Percentiles rank a stretch among this genome's conserved stretches.
phyloP scores from a whole-genome alignment of 768 basidiomycete genomes.

The Russula abietina region DNA sequence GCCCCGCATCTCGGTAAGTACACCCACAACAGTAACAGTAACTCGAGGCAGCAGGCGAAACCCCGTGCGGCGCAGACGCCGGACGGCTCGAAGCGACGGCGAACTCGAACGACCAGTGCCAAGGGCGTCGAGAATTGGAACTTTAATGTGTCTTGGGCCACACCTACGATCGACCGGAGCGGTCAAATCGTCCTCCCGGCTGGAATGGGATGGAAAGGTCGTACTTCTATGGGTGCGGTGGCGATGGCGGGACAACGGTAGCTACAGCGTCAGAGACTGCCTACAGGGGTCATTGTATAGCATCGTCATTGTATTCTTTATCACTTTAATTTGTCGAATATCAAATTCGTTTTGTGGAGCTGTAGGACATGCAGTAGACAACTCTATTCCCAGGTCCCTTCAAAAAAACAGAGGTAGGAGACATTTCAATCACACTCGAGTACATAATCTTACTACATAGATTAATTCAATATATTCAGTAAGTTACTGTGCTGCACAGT shows the following conservation, averaged over 20 bases:
- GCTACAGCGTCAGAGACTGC: conserved; percentile 1
- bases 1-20: conserved; percentile 17
- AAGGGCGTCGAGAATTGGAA: conserved; percentile 14
- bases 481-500: too few species aligned
- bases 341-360: conserved; percentile 11
- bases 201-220: conserved; percentile 23
- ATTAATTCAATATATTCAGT: too few species aligned
- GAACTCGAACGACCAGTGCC: conserved; percentile 18
- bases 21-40: neutral
- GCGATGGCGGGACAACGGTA: neutral
- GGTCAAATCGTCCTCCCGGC: conserved; percentile 23
- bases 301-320: neutral
- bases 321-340: neutral
- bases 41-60: neutral
- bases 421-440: too few species aligned
- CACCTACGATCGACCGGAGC: conserved; percentile 1
- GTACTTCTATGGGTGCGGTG: neutral
- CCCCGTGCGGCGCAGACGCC: neutral
- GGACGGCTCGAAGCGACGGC: conserved; percentile 17
- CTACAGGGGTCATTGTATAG: neutral
- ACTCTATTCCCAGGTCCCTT: neutral
- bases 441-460: too few species aligned
- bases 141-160: neutral
- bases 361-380: neutral
- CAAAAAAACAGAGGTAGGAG: neutral